Evolutionary conservation across 805 yeast species (phyloP), one percentile per base, ranked within the genome.

Genomic region (Kluyveromyces nonfermentans): DNA sequence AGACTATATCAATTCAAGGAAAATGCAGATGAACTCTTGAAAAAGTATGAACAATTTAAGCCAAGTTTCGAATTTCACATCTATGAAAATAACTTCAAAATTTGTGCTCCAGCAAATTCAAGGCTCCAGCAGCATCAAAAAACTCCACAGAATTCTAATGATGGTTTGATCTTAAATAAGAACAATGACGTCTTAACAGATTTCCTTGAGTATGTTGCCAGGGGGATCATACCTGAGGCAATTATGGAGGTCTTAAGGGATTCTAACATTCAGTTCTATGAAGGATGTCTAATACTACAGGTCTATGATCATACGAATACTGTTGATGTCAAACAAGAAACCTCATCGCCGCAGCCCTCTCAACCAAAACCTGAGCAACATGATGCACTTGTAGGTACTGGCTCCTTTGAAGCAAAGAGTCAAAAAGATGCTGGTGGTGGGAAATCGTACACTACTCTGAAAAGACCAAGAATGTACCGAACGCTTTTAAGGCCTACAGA

Each of bases 31-130:
- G 85, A 81, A 40, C 72, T 93, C 7, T 63, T 93, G 52, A 76
- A 77, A 47, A 89, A 88, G 60, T 89, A 81, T 60, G 80, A 82
- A 51, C 76, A 77, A 45, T 75, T 75, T 48, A 84, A 90, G 8
- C 83, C 96, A 7, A 84, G 95, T 33, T 65, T 90, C 46, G 95
- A 80, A 50, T 81, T 90, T 55, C 97, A 90, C 56, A 87, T 90
- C 19, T 89, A 85, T 63, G 93, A 87, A 54, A 87, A 86, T 45
- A 95, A 89, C 64, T 90, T 80, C 62, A 75, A 95, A 48, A 89
- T 90, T 67, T 94, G 95, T 49, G 85, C 85, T 50, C 90, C 84
- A 41, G 64, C 64, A 9, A 61, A 61, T 42, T 54, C 63, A 18
- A 50, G 65, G 39, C 41, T 59, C 33, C 63, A 58, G 40, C 60